Percentiles rank a stretch among this genome's conserved stretches.
These are phyloP conservation scores for Wickerhamiella hasegawae DNA, from an alignment of 805 yeast species.

Conservation along the genomic window DNA sequence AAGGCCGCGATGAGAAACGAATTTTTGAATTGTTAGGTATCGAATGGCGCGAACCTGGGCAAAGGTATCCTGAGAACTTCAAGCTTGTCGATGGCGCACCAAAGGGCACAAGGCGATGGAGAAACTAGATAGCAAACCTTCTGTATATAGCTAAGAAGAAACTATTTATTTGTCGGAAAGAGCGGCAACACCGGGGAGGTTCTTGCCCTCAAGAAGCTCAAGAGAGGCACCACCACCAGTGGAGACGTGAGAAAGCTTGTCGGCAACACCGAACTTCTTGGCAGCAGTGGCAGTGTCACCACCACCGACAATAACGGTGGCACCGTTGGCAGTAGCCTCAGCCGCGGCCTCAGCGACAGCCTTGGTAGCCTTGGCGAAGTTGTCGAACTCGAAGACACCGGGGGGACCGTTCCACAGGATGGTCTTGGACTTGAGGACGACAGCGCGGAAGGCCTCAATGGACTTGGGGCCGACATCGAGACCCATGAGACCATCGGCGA, in stretches of 20 bases:
- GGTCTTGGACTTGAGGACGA: slow-evolving; percentile 88
- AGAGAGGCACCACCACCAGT: slow-evolving; percentile 99
- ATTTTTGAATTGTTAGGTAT: slow-evolving; percentile 33
- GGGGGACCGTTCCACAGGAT: slow-evolving; percentile 99
- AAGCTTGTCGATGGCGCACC: not conserved
- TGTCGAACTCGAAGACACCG: slow-evolving; percentile 97
- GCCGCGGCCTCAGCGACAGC: slow-evolving; percentile 78
- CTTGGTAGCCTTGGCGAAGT: slow-evolving; percentile 85
- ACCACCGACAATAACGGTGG: slow-evolving; percentile 93
- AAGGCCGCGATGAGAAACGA: slow-evolving; percentile 27
- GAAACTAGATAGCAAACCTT: too few relatives aligned
- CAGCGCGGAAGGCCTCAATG: slow-evolving; percentile 56
- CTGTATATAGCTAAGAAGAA: not conserved
- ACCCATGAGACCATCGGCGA: slow-evolving; percentile 91
- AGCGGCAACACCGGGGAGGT: slow-evolving; percentile 92
- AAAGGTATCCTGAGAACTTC: slow-evolving; percentile 11
- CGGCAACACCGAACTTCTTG: slow-evolving; percentile 94
- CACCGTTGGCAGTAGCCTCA: slow-evolving; percentile 71
- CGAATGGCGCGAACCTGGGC: slow-evolving; percentile 22
- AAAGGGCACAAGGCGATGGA: not conserved
- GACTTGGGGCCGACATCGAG: slow-evolving; percentile 91
- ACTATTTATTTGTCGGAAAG: slow-evolving; percentile 36
- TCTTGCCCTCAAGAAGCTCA: slow-evolving; percentile 97
- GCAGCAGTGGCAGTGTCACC: slow-evolving; percentile 99
- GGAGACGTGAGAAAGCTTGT: slow-evolving; percentile 93